These are phyloP conservation scores for Apiospora koreana DNA, from an alignment of 2,329 filamentous ascomycete species.

Conservation along the genomic window DNA sequence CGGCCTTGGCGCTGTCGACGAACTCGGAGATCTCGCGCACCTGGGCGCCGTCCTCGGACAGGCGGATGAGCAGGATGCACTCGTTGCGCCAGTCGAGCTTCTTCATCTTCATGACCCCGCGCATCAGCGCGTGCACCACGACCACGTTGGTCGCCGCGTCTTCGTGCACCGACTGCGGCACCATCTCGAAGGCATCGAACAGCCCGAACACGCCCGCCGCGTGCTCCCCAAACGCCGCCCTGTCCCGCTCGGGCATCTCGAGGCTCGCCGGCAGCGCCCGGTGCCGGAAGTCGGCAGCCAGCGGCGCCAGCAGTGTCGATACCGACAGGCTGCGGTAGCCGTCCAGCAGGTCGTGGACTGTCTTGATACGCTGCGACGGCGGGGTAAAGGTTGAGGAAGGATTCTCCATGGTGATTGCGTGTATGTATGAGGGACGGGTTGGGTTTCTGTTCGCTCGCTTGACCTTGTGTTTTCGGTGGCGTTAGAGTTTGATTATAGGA, in stretches of 20 bases:
- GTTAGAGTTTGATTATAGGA: neutral
- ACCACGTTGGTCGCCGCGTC: conserved; percentile 35
- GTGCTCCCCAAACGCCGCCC: conserved; percentile 38
- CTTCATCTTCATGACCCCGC: conserved; percentile 27
- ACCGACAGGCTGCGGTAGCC: conserved; percentile 42
- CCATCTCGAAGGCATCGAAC: conserved; percentile 42
- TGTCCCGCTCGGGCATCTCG: conserved; percentile 36
- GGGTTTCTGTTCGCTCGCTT: neutral
- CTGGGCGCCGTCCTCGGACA: conserved; percentile 28
- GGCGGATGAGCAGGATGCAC: conserved; percentile 34
- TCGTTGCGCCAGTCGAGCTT: conserved; percentile 31
- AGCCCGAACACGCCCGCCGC: conserved; percentile 41
- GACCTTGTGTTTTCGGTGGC: neutral
- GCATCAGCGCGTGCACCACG: conserved; percentile 39
- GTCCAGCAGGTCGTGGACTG: conserved; percentile 31
- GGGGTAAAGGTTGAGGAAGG: neutral
- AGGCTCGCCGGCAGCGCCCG: conserved; percentile 41
- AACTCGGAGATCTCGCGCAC: conserved; percentile 38
- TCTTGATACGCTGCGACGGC: conserved; percentile 11
- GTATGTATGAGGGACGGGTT: neutral
- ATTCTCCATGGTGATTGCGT: neutral
- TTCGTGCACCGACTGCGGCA: conserved; percentile 35
- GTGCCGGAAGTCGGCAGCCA: conserved; percentile 40
- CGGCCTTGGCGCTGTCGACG: conserved; percentile 42
- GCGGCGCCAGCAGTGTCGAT: conserved; percentile 35